These are phyloP conservation scores for Rhododendron molle DNA, from an alignment of 148 eudicot genomes.

Conservation along the genomic window DNA sequence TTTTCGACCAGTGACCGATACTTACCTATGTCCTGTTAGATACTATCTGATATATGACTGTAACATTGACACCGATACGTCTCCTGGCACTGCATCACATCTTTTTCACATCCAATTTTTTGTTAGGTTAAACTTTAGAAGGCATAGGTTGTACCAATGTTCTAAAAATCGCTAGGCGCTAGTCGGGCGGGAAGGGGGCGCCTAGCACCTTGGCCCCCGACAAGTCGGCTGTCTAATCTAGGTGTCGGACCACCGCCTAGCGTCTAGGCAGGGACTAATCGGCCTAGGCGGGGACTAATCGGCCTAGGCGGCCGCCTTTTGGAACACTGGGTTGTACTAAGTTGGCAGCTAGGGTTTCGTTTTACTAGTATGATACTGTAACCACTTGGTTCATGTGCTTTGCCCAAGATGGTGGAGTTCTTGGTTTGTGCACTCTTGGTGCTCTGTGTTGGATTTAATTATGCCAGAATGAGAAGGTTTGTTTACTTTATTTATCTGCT, in stretches of 20 bases:
- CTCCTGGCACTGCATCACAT: neutral
- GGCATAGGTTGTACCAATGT: neutral
- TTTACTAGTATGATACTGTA: neutral
- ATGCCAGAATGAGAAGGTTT: neutral
- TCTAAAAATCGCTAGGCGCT: too few species aligned
- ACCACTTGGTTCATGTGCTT: neutral
- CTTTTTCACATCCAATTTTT: neutral
- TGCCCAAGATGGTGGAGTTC: neutral
- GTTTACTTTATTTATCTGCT: neutral
- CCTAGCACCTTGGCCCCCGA: too few species aligned
- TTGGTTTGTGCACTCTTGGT: neutral
- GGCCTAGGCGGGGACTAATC: too few species aligned
- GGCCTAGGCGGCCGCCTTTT: too few species aligned
- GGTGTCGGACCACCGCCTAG: too few species aligned
- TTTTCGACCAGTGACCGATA: neutral
- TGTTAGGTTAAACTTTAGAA: neutral
- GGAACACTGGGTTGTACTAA: neutral
- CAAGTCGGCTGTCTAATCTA: too few species aligned
- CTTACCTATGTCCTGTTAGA: neutral
- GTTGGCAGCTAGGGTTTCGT: neutral
- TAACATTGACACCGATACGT: neutral
- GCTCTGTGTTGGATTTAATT: neutral
- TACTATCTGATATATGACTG: neutral
- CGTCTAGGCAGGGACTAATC: too few species aligned
- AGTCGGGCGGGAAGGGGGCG: too few species aligned